These are phyloP conservation scores for Aspergillus candidus DNA, from an alignment of 2,329 filamentous ascomycete species.

Conservation along the genomic window DNA sequence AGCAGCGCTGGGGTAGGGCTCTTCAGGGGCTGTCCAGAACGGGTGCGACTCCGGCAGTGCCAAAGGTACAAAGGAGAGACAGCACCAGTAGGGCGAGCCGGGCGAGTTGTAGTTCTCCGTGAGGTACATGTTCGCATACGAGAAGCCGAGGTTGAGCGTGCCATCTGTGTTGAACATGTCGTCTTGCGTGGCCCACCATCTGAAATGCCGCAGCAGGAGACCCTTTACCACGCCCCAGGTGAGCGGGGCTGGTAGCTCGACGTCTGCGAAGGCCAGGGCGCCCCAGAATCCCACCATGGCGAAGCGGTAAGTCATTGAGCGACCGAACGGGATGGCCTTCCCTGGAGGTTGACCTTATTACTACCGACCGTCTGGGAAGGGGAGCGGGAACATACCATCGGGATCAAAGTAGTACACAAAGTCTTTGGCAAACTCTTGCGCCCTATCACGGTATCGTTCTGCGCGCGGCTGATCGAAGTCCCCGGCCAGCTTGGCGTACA, in stretches of 20 bases:
- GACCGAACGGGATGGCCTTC: conserved; percentile 67
- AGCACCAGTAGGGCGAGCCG: conserved; percentile 68
- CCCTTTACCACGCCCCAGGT: conserved; percentile 77
- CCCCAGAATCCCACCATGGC: conserved; percentile 83
- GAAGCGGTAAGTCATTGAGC: conserved; percentile 75
- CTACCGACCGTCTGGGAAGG: too few relatives aligned
- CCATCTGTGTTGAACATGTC: conserved; percentile 71
- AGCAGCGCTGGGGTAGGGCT: conserved; percentile 50
- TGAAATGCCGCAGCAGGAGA: conserved; percentile 64
- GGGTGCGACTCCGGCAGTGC: conserved; percentile 63
- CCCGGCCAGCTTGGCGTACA: conserved; percentile 67
- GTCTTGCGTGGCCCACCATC: conserved; percentile 72
- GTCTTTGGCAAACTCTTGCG: conserved; percentile 61
- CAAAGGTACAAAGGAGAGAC: conserved; percentile 68
- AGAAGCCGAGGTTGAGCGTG: conserved; percentile 69
- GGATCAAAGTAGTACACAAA: conserved; percentile 71
- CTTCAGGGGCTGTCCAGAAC: conserved; percentile 67
- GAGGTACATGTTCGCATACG: conserved; percentile 74
- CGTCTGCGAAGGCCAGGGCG: conserved; percentile 66
- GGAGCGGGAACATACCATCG: conserved; percentile 42
- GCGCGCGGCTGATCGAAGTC: conserved; percentile 59
- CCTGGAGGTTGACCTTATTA: conserved; percentile 25
- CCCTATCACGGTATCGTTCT: conserved; percentile 63
- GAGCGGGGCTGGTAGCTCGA: conserved; percentile 64
- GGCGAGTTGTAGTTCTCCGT: conserved; percentile 81